Conservation (phyloP, 2,329 filamentous ascomycete genomes). For the Juglanconis juglandina region DNA sequence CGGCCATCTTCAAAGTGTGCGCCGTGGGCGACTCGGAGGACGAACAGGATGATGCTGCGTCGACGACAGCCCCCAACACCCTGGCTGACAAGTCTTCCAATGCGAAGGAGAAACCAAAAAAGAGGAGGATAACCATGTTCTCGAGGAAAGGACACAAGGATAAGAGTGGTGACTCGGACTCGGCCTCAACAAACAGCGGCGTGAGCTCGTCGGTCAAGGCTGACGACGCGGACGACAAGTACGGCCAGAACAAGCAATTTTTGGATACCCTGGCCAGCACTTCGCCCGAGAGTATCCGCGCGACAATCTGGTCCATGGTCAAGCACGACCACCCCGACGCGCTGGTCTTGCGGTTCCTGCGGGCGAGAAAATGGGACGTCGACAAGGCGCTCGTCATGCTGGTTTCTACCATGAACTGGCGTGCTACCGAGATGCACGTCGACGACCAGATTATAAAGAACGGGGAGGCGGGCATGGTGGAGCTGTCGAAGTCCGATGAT, state of each 20-base stretch:
- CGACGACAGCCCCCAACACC: conserved; percentile 27
- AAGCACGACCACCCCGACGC: conserved; percentile 95
- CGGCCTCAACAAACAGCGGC: conserved; percentile 31
- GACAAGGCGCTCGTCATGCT: conserved; percentile 92
- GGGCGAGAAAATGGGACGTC: conserved; percentile 94
- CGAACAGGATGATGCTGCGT: conserved; percentile 30
- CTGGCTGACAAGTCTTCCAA: conserved; percentile 25
- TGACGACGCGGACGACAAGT: conserved; percentile 76
- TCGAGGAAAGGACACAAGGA: conserved; percentile 58
- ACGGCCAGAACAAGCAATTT: conserved; percentile 84
- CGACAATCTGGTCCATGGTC: conserved; percentile 86
- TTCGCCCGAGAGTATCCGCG: conserved; percentile 73
- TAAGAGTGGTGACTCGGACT: conserved; percentile 41
- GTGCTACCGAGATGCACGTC: conserved; percentile 76
- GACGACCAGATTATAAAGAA: conserved; percentile 81
- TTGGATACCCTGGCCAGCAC: conserved; percentile 74
- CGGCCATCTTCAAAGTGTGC: conserved; percentile 70
- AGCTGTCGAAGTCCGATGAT: conserved; percentile 55
- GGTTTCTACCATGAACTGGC: conserved; percentile 91
- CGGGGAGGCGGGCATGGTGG: conserved; percentile 68
- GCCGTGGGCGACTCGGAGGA: conserved; percentile 48
- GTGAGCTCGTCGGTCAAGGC: conserved; percentile 38
- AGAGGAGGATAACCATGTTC: conserved; percentile 70
- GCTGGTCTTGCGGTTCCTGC: conserved; percentile 74
- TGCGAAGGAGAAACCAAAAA: conserved; percentile 61